Evolutionary conservation across 2,329 filamentous ascomycete genomes (phyloP), one percentile per base, ranked within the genome.

Genomic region (Colletotrichum sojae): DNA sequence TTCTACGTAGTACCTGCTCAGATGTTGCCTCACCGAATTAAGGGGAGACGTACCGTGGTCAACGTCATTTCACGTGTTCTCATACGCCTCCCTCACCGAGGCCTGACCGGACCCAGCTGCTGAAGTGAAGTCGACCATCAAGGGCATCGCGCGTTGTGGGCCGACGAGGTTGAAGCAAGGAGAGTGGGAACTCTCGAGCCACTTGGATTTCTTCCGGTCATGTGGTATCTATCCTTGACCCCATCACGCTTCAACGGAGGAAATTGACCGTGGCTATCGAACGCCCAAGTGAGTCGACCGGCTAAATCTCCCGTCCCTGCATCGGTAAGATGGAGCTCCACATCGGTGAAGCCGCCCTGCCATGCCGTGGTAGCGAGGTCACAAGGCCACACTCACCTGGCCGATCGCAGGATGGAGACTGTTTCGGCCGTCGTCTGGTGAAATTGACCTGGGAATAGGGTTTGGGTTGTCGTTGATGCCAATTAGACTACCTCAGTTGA

Each of bases 1-100:
- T 36, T 36, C 31, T 36, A 36, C 31, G 10, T 10, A 36, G 31
- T 36, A 36, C 31, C 31, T 36, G 1, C 31, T 31, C 27, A 36
- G 45, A 31, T 51, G 27, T n/a, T 48, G 15, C 61, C 61, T 68
- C 61, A 27, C 65, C 61, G 43, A 64, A 59, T 59, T 59, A 51
- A 65, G 54, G 61, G 53, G 65, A 58, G 40, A 53, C 49, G 45
- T 27, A 45, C 20, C 22, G 46, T 40, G 56, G 25, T 43, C 25
- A 43, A 60, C 13, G 27, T 60, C 46, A 51, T 60, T 58, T 58
- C 56, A 49, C 56, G 6, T 25, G 31, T 48, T 51, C 27, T 22
- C 46, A 6, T 6, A 43, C 39, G 25, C 27, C 25, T 43, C 39
- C 43, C 43, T 68, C 65, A 58, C 65, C 60, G 65, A 68, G 65